Evolutionary conservation across 2,329 filamentous ascomycete species (phyloP), one percentile per base, ranked within the genome.

Genomic region (Zymoseptoria ardabiliae): DNA sequence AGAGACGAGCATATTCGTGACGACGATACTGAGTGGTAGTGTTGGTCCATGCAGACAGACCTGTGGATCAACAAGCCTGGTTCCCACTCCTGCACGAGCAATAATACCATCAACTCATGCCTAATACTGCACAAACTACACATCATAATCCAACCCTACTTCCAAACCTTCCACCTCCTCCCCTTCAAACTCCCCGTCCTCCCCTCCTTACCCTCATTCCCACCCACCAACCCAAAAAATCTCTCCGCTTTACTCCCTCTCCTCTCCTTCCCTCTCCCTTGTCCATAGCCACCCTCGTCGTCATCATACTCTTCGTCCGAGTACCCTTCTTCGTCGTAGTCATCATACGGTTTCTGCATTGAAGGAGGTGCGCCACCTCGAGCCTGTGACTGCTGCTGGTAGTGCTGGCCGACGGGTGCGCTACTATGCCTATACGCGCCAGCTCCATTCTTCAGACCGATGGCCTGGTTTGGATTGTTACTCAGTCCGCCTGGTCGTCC

Each of bases 181-280:
- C 73, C 71, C 53, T 73, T 77, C 54, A 66, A 50, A 71, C 74
- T 61, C 59, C 65, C 58, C 54, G 66, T 58, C 54, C 58, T 58
- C n/a, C 35, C 51, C 23, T 20, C 49, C 55, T 54, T 53, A 51
- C 54, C 53, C 53, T 53, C 56, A 54, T 57, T 59, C 45, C 61
- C 50, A 48, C 53, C 54, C 49, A 67, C 63, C 53, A 69, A 55
- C 10, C 72, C 68, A 58, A 72, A 66, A 55, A 72, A 71, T 20
- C 68, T 59, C 35, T 71, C 70, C 2, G 69, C 70, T 55, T 72
- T 73, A 51, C 69, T 71, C 4, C 64, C 62, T 21, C 66, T 62
- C 21, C 69, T 61, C 8, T 54, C 61, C 22, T 63, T 64, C 45
- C 57, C 52, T 21, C 30, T 58, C 35, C 13, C 35, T 45, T n/a